Evolutionary conservation across 2,329 filamentous ascomycete genomes (phyloP), one percentile per base, ranked within the genome.

Genomic region (Bimuria novae-zelandiae): DNA sequence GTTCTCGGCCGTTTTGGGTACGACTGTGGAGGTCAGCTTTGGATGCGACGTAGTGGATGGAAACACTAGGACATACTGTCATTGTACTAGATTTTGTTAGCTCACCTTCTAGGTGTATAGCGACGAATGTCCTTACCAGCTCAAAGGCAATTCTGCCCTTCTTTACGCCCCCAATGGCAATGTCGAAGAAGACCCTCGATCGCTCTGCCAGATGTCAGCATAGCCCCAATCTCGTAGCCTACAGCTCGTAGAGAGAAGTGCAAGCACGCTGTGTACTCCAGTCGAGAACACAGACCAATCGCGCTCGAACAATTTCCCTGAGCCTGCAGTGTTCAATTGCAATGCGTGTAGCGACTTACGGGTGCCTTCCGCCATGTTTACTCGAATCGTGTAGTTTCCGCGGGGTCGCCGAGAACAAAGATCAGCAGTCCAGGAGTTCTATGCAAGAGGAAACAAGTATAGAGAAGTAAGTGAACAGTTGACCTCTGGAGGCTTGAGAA

Each of bases 1-100:
- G 83, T 97, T 97, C 68, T 97, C 92, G 60, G 89, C 90, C 4
- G 93, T 97, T 81, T 95, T 96, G 70, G 93, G 93, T 17, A 96
- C 92, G 56, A 95, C 82, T 74, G 52, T 41, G 16, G 33, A 8
- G 36, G 30, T 61, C 50, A 62, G 61, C 41, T 35, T 8, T 5
- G 19, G 43, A 2, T 35, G 25, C n/a, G 4, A 14, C 37, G n/a
- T 25, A 46, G 17, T 16, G 41, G 16, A 42, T 21, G n/a, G 32
- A 17, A 7, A 17, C n/a, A 8, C 33, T 36, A 36, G 8, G 16
- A 59, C 68, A 55, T 67, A 71, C 70, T 70, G 59, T 79, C 77
- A 67, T 76, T 72, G 71, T 79, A 79, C 72, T 75, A 40, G 22
- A 19, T 11, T 29, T 32, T 21, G 45, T 62, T 49, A 67, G 59